Evolutionary conservation across 75 land plant genomes (phyloP), one percentile per base, ranked within the genome.

Genomic region (Chamaecyparis obtusa): DNA sequence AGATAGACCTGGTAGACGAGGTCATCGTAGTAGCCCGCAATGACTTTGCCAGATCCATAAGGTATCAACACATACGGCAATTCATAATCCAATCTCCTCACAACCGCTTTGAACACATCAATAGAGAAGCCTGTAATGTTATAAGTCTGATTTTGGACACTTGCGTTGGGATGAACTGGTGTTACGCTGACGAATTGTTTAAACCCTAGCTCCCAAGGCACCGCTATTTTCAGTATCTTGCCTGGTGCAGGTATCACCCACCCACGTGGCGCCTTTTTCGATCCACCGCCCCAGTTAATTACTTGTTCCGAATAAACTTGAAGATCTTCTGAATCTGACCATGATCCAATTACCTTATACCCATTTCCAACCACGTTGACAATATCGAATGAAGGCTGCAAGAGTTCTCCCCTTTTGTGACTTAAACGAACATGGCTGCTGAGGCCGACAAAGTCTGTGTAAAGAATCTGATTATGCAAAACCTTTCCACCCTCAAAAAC

Each of bases 41-140:
- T 51, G 55, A 51, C 2, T 2, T 51, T 51, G 16, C 55, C 55
- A 51, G 55, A 51, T 51, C 55, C 55, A 51, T 51, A 51, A 51
- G 55, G 55, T 13, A 14, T 51, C 2, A 51, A 51, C 55, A 11
- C 55, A 51, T 51, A 1, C 3, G 55, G 55, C 55, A 51, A 51
- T 2, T 51, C 55, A 51, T 13, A 51, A 51, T 51, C 55, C 55
- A 51, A 51, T 51, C 55, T 51, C 2, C 16, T 51, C 2, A 51
- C 15, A 15, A 88, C 90, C 15, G 86, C 89, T 48, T 88, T 72
- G 67, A 93, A 93, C 3, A 93, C 64, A 80, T 67, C 71, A 27
- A 67, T 67, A 27, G n/a, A 67, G 30, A 67, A 67, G 30, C 71
- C 71, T 67, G 71, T 67, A 27, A 67, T 67, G 2, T 0, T 27